Percentiles rank a stretch among this genome's conserved stretches.
Evolutionary conservation across 192 early-diverging fungal species (phyloP).

Genomic region (Backusella psychrophila): DNA sequence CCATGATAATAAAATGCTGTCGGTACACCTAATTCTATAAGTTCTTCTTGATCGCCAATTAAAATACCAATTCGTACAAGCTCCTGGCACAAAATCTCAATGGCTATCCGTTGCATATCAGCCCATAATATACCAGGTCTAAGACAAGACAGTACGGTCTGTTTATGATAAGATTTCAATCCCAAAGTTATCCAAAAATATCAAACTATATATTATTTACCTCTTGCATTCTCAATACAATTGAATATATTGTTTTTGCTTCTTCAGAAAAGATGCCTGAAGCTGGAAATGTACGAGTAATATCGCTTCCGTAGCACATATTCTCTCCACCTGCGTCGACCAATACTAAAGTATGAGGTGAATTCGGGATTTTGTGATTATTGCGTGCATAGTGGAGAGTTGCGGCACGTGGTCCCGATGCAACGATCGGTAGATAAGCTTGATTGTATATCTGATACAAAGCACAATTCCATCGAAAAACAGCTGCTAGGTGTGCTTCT

Average conservation of each 20-base stretch:
- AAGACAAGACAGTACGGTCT: conserved; percentile 65
- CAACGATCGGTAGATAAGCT: conserved; percentile 86
- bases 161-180: background rate
- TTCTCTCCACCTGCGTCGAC: conserved; percentile 87
- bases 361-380: conserved; percentile 48
- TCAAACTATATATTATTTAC: conserved; percentile 5
- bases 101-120: conserved; percentile 84
- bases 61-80: conserved; percentile 73
- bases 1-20: conserved; percentile 89
- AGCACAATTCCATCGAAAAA: conserved; percentile 75
- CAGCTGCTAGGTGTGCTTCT: conserved; percentile 76
- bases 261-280: conserved; percentile 70
- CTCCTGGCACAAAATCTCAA: conserved; percentile 59
- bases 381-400: conserved; percentile 86
- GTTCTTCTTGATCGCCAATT: conserved; percentile 52
- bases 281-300: conserved; percentile 87
- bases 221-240: conserved; percentile 81
- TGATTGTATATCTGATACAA: conserved; percentile 66
- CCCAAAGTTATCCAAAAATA: background rate
- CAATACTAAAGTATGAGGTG: conserved; percentile 58
- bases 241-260: conserved; percentile 77
- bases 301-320: conserved; percentile 86
- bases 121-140: conserved; percentile 83
- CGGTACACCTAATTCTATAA: conserved; percentile 65
- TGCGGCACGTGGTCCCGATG: conserved; percentile 71